These are phyloP conservation scores for Rhynchosporium secalis DNA, from an alignment of 2,329 filamentous ascomycete species.

Conservation along the genomic window DNA sequence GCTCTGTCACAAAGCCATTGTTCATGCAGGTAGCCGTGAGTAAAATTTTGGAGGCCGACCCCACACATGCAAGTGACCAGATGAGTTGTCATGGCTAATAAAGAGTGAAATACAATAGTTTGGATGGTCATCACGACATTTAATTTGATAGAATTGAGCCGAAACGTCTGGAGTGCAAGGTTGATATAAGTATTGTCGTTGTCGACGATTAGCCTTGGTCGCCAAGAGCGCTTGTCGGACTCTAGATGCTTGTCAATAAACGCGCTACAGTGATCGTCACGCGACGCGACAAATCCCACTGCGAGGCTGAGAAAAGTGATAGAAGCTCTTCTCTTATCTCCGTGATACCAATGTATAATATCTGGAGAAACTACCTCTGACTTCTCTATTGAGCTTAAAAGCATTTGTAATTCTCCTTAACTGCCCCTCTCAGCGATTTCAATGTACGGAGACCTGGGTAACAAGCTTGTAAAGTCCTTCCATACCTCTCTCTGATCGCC, in stretches of 20 bases:
- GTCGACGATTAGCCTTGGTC: background rate
- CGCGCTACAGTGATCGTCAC: background rate
- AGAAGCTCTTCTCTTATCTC: background rate
- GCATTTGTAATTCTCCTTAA: no score
- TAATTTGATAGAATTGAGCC: no score
- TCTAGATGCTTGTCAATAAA: background rate
- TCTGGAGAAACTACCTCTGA: no score
- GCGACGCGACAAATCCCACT: background rate
- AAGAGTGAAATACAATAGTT: no score
- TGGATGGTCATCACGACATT: no score
- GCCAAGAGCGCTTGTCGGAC: conserved; percentile 3
- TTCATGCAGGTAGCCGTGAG: conserved; percentile 28
- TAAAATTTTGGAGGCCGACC: no score
- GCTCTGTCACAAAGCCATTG: conserved; percentile 23
- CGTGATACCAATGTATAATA: no score
- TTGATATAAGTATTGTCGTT: background rate
- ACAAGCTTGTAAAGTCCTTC: conserved; percentile 58
- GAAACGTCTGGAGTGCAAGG: no score
- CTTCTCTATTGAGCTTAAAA: no score
- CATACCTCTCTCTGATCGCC: no score
- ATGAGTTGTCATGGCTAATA: no score
- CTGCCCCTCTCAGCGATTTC: background rate
- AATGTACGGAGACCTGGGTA: conserved; percentile 72
- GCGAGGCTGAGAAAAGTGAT: conserved; percentile 20
- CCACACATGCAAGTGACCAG: no score